These are phyloP conservation scores for Alternaria ventricosa DNA, from an alignment of 2,329 filamentous ascomycete species.

Conservation along the genomic window DNA sequence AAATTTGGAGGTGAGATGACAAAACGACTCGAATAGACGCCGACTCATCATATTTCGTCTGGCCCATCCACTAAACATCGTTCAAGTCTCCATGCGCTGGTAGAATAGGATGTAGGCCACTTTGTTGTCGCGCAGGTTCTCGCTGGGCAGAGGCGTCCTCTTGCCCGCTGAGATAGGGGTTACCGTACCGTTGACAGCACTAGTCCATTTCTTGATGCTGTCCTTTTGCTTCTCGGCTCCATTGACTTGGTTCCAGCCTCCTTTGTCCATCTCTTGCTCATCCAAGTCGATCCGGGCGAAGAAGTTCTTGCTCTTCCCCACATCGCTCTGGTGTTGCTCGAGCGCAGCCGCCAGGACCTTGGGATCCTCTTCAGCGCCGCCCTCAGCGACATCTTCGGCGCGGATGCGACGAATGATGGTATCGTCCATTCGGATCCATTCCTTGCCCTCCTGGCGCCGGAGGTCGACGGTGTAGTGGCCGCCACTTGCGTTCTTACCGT, in stretches of 20 bases:
- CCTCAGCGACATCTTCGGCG: conserved; percentile 87
- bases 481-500: conserved; percentile 93
- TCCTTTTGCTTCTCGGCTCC: conserved; percentile 60
- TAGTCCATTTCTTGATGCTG: conserved; percentile 72
- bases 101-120: conserved; percentile 98
- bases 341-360: conserved; percentile 69
- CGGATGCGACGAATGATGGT: conserved; percentile 85
- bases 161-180: conserved; percentile 60
- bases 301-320: conserved; percentile 67
- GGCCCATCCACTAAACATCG: not conserved
- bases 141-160: conserved; percentile 60
- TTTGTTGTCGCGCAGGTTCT: conserved; percentile 84
- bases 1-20: conserved; percentile 3
- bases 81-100: conserved; percentile 67
- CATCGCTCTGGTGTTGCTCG: conserved; percentile 70
- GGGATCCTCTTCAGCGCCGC: conserved; percentile 79
- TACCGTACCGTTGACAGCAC: conserved; percentile 66
- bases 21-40: conserved; percentile 2
- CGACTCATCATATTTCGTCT: not conserved
- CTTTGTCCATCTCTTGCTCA: conserved; percentile 70
- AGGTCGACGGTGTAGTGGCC: conserved; percentile 99
- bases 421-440: conserved; percentile 97
- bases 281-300: conserved; percentile 69
- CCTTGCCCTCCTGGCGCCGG: conserved; percentile 87
- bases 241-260: conserved; percentile 86